These are phyloP conservation scores for Rubia occidens DNA, from an alignment of 305 asterid genomes.

Conservation along the genomic window DNA sequence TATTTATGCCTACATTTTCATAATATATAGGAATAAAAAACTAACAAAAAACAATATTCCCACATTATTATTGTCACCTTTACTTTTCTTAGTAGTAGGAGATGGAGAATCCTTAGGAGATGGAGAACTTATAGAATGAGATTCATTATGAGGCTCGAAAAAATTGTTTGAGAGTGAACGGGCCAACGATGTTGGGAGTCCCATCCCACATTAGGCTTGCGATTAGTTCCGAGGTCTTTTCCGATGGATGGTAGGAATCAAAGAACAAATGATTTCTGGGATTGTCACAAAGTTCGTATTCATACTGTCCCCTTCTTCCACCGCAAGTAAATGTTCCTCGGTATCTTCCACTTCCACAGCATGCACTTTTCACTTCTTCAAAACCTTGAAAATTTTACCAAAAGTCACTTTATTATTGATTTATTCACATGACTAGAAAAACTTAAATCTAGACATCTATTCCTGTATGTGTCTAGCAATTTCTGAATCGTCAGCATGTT, in stretches of 20 bases:
- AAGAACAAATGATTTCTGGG: not conserved
- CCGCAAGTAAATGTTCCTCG: not conserved
- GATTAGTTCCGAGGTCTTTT: not conserved
- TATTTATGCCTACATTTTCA: not conserved
- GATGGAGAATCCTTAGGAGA: not conserved
- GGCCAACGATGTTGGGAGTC: not conserved
- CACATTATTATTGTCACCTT: not conserved
- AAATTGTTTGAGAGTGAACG: not conserved
- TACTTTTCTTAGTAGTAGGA: not conserved
- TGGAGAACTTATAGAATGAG: not conserved
- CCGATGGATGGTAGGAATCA: not conserved
- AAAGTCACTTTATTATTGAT: not conserved
- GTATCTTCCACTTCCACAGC: not conserved
- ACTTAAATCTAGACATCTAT: no score
- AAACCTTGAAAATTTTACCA: not conserved
- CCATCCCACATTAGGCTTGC: not conserved
- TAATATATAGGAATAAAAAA: no score
- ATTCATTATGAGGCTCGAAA: not conserved
- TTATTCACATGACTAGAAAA: no score
- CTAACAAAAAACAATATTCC: not conserved
- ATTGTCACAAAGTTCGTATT: not conserved
- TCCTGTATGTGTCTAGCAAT: no score
- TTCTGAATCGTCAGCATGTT: no score
- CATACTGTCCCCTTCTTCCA: not conserved
- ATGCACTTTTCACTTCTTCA: not conserved